Evolutionary conservation across 1,284 basidiomycete species (phyloP).

Genomic region (Ceratobasidium sp.): DNA sequence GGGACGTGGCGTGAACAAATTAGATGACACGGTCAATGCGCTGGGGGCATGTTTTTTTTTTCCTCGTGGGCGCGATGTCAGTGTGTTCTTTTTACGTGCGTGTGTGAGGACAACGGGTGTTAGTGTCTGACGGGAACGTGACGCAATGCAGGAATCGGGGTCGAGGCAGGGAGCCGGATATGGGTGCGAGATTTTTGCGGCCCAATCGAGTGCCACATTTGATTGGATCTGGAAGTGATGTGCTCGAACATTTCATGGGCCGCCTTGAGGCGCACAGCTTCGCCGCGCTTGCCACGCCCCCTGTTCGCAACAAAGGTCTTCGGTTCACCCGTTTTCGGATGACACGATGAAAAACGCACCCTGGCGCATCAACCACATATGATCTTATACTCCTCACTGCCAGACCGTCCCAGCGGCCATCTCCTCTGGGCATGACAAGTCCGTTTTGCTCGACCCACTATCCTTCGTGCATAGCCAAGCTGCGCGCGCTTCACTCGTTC

Average conservation of each 20-base stretch:
- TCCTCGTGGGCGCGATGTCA: background rate
- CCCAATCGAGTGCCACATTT: conserved; percentile 3
- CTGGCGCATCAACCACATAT: conserved; percentile 6
- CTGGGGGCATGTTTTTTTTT: background rate
- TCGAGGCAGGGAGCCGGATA: background rate
- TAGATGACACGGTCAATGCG: background rate
- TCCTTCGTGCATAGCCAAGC: conserved; percentile 24
- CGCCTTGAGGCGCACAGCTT: conserved; percentile 35
- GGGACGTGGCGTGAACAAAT: conserved; percentile 4
- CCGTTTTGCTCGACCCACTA: conserved; percentile 17
- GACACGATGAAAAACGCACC: conserved; percentile 11
- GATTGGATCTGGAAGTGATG: background rate
- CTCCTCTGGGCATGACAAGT: conserved; percentile 19
- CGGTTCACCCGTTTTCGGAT: conserved; percentile 8
- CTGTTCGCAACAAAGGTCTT: conserved; percentile 26
- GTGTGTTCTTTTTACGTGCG: conserved; percentile 9
- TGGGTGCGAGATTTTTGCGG: conserved; percentile 4
- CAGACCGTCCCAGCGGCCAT: background rate
- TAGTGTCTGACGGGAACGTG: background rate
- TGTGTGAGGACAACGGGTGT: background rate
- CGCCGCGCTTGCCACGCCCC: conserved; percentile 14
- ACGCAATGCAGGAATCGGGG: conserved; percentile 7
- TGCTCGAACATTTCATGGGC: conserved; percentile 13
- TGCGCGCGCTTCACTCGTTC: conserved; percentile 17
- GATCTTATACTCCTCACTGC: conserved; percentile 13